These are phyloP conservation scores for Cytidiella melzeri DNA, from an alignment of 768 basidiomycete genomes.

Conservation along the genomic window DNA sequence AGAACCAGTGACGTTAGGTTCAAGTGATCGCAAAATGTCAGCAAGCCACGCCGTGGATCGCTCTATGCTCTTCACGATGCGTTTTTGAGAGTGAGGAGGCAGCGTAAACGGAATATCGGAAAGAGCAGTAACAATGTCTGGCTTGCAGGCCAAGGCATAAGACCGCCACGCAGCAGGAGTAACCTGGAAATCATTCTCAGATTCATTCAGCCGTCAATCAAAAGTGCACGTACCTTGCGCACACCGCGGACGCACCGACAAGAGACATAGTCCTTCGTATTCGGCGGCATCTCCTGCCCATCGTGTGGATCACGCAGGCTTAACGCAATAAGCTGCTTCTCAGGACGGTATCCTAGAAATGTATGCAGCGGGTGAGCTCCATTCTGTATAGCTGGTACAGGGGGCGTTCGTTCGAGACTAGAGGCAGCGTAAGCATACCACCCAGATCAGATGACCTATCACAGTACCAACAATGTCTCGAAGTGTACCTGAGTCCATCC, in stretches of 20 bases:
- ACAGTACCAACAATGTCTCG: conserved; percentile 65
- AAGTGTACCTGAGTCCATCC: conserved; percentile 68
- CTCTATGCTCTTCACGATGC: conserved; percentile 69
- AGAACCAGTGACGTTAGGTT: background rate
- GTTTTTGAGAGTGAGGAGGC: conserved; percentile 70
- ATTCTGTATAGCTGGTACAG: conserved; percentile 54
- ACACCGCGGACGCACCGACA: conserved; percentile 63
- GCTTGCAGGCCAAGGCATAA: conserved; percentile 46
- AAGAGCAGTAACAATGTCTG: conserved; percentile 68
- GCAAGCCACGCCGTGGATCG: conserved; percentile 61
- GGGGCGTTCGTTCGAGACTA: conserved; percentile 62
- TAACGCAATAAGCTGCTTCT: conserved; percentile 49
- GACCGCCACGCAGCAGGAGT: conserved; percentile 48
- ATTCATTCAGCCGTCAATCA: background rate
- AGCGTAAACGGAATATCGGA: conserved; percentile 62
- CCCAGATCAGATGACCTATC: conserved; percentile 8
- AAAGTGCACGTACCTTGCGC: conserved; percentile 44
- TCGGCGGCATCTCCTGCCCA: conserved; percentile 63
- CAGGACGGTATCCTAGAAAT: conserved; percentile 51
- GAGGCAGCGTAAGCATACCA: background rate
- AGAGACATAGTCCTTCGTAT: conserved; percentile 51
- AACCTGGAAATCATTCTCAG: conserved; percentile 36
- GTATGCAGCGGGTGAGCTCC: conserved; percentile 53
- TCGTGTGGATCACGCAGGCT: conserved; percentile 63
- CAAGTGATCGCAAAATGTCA: conserved; percentile 34